Evolutionary conservation across 441 rosid genomes (phyloP).

Genomic region (Populus tomentosa): DNA sequence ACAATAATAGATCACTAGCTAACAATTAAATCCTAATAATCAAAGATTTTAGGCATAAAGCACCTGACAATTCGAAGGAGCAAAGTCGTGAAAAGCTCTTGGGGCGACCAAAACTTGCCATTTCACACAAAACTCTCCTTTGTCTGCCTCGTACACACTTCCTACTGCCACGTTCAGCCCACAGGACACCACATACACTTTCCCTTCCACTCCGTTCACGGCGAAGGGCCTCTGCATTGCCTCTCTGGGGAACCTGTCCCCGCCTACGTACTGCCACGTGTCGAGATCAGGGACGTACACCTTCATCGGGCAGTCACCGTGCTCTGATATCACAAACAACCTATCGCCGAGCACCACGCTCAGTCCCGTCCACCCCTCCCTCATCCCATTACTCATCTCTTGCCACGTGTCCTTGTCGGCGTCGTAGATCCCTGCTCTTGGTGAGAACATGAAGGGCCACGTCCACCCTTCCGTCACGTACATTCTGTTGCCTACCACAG

Average conservation of each 20-base stretch:
- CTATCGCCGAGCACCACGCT: slow-evolving; percentile 36
- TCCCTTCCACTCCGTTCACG: slow-evolving; percentile 41
- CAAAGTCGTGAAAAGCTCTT: slow-evolving; percentile 28
- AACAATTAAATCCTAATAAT: neutral
- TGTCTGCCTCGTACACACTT: slow-evolving; percentile 20
- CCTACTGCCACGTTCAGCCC: slow-evolving; percentile 56
- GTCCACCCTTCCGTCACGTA: slow-evolving; percentile 74
- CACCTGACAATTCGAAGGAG: slow-evolving; percentile 55
- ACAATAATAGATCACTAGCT: neutral
- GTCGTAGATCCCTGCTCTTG: slow-evolving; percentile 52
- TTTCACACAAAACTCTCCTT: slow-evolving; percentile 31
- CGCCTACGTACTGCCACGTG: slow-evolving; percentile 50
- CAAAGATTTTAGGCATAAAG: slow-evolving; percentile 32
- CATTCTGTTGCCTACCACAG: slow-evolving; percentile 44
- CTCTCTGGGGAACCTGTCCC: slow-evolving; percentile 43
- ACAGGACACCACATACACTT: slow-evolving; percentile 46
- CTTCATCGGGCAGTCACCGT: slow-evolving; percentile 62
- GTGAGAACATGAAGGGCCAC: slow-evolving; percentile 67
- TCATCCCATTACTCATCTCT: slow-evolving; percentile 54
- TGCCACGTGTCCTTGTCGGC: slow-evolving; percentile 46
- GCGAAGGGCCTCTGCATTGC: slow-evolving; percentile 45
- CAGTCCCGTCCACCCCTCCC: slow-evolving; percentile 67
- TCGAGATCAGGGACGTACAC: slow-evolving; percentile 42
- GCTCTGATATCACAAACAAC: slow-evolving; percentile 58
- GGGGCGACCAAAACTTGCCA: slow-evolving; percentile 48